A percentile compares a stretch with the other conserved stretches of the same genome.
These are phyloP conservation scores for Extremus antarcticus DNA, from an alignment of 495 filamentous ascomycete species.

Conservation along the genomic window DNA sequence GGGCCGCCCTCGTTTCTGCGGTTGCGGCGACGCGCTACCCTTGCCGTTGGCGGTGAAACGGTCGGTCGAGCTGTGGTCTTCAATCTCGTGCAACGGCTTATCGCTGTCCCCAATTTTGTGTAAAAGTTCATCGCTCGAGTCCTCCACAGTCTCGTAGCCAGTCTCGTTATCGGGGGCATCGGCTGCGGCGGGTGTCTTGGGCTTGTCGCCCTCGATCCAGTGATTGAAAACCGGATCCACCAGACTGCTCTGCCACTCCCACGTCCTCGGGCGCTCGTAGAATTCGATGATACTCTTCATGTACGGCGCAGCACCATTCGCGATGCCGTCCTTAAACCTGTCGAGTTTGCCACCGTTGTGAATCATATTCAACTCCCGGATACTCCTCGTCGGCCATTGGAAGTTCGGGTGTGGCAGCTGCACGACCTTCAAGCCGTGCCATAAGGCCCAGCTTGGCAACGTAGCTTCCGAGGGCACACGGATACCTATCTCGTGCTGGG, in stretches of 20 bases:
- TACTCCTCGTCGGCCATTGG: constrained; percentile 19
- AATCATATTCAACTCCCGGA: constrained; percentile 16
- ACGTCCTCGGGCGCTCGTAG: background rate
- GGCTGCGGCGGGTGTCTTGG: background rate
- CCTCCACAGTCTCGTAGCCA: background rate
- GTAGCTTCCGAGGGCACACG: constrained; percentile 32
- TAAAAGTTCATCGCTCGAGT: background rate
- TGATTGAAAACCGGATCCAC: background rate
- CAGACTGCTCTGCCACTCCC: constrained; percentile 1
- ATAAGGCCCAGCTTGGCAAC: constrained; percentile 31
- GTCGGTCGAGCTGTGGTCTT: no score
- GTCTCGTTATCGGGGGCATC: background rate
- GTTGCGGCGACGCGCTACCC: background rate
- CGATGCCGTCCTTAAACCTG: constrained; percentile 1
- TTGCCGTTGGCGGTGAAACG: background rate
- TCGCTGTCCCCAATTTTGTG: background rate
- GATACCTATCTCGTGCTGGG: constrained; percentile 12
- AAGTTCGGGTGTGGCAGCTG: constrained; percentile 32
- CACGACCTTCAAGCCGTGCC: constrained; percentile 34
- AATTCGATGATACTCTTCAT: background rate
- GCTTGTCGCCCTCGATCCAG: background rate
- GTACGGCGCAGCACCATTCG: background rate
- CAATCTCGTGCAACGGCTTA: no score
- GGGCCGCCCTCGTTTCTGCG: background rate
- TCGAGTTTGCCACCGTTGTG: constrained; percentile 29